Evolutionary conservation across 768 basidiomycete genomes (phyloP).

Genomic region (Collybia sp.): DNA sequence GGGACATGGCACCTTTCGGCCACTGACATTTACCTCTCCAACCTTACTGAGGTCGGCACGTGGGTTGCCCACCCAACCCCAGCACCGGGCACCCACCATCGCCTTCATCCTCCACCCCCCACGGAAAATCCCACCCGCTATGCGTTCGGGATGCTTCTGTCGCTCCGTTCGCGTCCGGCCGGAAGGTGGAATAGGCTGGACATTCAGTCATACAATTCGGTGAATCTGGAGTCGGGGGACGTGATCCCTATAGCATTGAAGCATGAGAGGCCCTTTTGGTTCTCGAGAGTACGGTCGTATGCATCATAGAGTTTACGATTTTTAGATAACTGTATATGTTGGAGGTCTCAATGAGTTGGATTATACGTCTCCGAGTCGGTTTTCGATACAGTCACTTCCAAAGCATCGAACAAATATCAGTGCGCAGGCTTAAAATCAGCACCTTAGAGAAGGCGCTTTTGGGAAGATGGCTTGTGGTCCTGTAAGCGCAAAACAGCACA

Average conservation of each 20-base stretch:
- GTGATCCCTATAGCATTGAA: conserved; percentile 64
- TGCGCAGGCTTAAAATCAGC: too few relatives aligned
- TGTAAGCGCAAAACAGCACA: too few relatives aligned
- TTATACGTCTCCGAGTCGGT: not conserved
- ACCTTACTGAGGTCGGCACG: conserved; percentile 58
- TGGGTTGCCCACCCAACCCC: conserved; percentile 23
- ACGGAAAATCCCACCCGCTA: conserved; percentile 39
- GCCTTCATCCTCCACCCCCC: too few relatives aligned
- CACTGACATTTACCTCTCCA: conserved; percentile 52
- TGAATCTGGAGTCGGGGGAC: conserved; percentile 76
- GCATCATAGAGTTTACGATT: not conserved
- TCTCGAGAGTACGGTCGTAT: conserved; percentile 84
- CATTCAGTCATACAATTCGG: conserved; percentile 66
- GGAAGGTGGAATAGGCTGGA: conserved; percentile 85
- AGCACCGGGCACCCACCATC: not conserved
- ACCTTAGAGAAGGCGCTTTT: too few relatives aligned
- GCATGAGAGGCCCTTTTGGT: conserved; percentile 90
- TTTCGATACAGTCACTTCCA: too few relatives aligned
- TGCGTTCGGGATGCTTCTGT: conserved; percentile 69
- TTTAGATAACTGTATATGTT: too few relatives aligned
- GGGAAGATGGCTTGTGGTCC: too few relatives aligned
- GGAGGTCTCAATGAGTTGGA: too few relatives aligned
- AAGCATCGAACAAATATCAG: too few relatives aligned
- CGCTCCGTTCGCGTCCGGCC: conserved; percentile 69
- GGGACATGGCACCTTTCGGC: conserved; percentile 72